Percentiles rank a stretch among this genome's conserved stretches.
These are phyloP conservation scores for Pseudogymnoascus sp. DNA, from an alignment of 2,329 filamentous ascomycete species.

Conservation along the genomic window DNA sequence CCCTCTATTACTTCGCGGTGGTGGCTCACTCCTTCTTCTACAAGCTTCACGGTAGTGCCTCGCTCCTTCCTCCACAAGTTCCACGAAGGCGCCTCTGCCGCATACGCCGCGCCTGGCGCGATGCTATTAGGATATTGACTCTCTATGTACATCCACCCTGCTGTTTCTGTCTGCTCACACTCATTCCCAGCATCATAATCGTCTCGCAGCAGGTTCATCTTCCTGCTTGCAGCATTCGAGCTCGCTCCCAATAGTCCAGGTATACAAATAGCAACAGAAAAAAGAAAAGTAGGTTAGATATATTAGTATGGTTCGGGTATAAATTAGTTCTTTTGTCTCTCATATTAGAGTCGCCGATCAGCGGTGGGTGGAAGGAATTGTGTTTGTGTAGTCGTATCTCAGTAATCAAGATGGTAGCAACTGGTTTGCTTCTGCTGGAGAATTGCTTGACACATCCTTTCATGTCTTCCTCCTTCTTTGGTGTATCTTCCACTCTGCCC, in stretches of 20 bases:
- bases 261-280: background rate
- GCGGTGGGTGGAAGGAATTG: background rate
- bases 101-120: background rate
- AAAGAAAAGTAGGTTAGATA: background rate
- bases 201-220: background rate
- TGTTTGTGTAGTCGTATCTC: background rate
- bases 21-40: background rate
- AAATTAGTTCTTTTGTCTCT: background rate
- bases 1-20: background rate
- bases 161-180: background rate
- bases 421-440: background rate
- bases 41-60: background rate
- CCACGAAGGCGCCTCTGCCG: background rate
- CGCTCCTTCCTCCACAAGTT: background rate
- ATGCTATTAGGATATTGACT: background rate
- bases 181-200: background rate
- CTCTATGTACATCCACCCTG: background rate
- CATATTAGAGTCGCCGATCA: background rate
- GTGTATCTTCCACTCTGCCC: conserved; percentile 72
- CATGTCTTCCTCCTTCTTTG: conserved; percentile 35
- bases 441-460: background rate
- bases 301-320: conserved; percentile 2
- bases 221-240: background rate
- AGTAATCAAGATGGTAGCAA: background rate
- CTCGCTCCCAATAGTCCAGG: background rate